Evolutionary conservation across 352 stramenopile species (phyloP), one percentile per base, ranked within the genome.

Genomic region (Pythium chondricola): DNA sequence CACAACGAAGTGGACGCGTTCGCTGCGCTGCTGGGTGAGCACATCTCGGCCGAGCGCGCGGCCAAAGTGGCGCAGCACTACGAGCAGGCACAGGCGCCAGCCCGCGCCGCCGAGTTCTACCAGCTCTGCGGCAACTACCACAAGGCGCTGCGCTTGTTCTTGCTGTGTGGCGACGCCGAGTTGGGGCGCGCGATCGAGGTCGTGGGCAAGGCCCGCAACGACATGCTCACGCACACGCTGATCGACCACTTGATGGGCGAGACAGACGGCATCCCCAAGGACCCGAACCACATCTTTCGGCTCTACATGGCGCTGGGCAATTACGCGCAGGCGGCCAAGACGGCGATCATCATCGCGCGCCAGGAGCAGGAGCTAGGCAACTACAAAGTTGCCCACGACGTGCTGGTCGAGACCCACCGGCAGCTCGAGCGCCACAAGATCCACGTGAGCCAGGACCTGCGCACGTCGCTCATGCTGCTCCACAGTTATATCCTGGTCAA

Each of bases 171-270:
- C 1, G 86, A 97, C 53, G 52, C 77, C 11, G 85, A 96, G 47
- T 65, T 97, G 8, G 67, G 86, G 9, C 70, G 69, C 4, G 93
- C 93, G 0, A 97, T 97, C 51, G 90, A 97, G 37, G 83, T 98
- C 0, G 91, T 98, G 14, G 93, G 90, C 11, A 93, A 91, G 42
- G 88, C 85, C 16, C 82, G 87, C 27, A 95, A 95, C 61, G 89
- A 98, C 61, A 93, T 95, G 77, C 74, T 98, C 39, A 97, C 92
- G 39, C 88, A 97, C 68, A 95, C 85, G 36, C 61, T 98, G 29
- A 97, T 98, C 54, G 93, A 98, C 56, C 93, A 95, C 46, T 65
- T 98, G n/a, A 97, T 97, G 83, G 90, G 90, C 31, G 93, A 98
- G 56, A 87, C 84, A 32, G 89, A 97, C 55, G 91, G 92, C 24